Conservation (phyloP, 1,284 basidiomycete genomes). For the Boletus sp. region DNA sequence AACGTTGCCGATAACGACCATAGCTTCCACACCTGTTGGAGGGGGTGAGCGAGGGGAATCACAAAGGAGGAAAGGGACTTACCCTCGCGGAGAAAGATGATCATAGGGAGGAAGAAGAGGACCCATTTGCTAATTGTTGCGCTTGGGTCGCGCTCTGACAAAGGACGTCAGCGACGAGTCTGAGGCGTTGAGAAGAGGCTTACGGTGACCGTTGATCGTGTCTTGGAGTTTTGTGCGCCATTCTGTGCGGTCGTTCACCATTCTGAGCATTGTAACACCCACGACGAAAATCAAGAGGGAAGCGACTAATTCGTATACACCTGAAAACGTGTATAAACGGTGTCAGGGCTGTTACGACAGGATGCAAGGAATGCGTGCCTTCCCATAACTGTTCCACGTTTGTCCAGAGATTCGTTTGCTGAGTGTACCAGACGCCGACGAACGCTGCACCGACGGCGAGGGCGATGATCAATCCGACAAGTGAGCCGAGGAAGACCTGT, state of each 20-base stretch:
- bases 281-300: slow-evolving; percentile 79
- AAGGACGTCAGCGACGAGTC: background rate
- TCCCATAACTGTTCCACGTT: slow-evolving; percentile 77
- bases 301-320: slow-evolving; percentile 79
- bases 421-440: slow-evolving; percentile 79
- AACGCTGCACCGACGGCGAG: slow-evolving; percentile 75
- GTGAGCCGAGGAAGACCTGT: slow-evolving; percentile 81
- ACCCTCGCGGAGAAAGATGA: slow-evolving; percentile 91
- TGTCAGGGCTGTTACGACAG: background rate
- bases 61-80: background rate
- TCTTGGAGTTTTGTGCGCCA: slow-evolving; percentile 85
- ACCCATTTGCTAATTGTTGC: slow-evolving; percentile 71
- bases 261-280: slow-evolving; percentile 74
- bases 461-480: slow-evolving; percentile 71
- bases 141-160: slow-evolving; percentile 37
- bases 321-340: slow-evolving; percentile 36
- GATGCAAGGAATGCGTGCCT: slow-evolving; percentile 28
- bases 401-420: slow-evolving; percentile 66
- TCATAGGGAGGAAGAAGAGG: slow-evolving; percentile 81
- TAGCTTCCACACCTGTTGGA: slow-evolving; percentile 72
- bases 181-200: slow-evolving; percentile 10
- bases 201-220: slow-evolving; percentile 66
- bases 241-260: slow-evolving; percentile 76
- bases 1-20: slow-evolving; percentile 91
- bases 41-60: background rate